phyloP scores from a whole-genome alignment of 805 yeast genomes.

The Kodamaea kakaduensis region DNA sequence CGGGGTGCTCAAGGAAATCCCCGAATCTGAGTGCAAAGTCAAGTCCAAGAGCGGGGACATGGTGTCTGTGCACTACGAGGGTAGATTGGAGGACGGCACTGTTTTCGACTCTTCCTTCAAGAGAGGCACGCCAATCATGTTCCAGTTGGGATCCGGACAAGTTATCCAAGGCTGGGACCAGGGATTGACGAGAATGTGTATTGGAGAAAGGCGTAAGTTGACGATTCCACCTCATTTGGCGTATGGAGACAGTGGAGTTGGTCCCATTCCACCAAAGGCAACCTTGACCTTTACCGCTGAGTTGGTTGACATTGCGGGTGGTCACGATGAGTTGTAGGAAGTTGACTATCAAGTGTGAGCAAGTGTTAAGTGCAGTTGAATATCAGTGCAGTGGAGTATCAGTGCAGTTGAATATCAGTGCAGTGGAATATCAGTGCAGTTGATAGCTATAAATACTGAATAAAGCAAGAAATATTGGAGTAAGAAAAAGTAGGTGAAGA shows the following conservation, averaged over 20 bases:
- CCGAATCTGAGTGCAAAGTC: slow-evolving; percentile 50
- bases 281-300: slow-evolving; percentile 65
- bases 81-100: slow-evolving; percentile 60
- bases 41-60: slow-evolving; percentile 63
- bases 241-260: slow-evolving; percentile 74
- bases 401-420: no score
- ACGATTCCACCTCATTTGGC: slow-evolving; percentile 76
- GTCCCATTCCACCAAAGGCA: slow-evolving; percentile 74
- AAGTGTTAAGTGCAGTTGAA: no score
- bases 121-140: slow-evolving; percentile 65
- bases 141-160: slow-evolving; percentile 70
- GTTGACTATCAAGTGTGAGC: no score
- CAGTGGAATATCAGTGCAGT: no score
- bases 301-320: slow-evolving; percentile 51
- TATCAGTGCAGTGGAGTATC: no score
- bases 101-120: slow-evolving; percentile 70
- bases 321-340: slow-evolving; percentile 14
- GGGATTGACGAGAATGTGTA: slow-evolving; percentile 73
- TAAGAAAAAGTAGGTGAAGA: no score
- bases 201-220: slow-evolving; percentile 80
- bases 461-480: no score
- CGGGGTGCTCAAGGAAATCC: slow-evolving; percentile 36
- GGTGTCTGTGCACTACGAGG: slow-evolving; percentile 76
- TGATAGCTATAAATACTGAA: no score
- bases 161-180: slow-evolving; percentile 92